Percentiles rank a stretch among this genome's conserved stretches.
Evolutionary conservation across 1,284 basidiomycete species (phyloP).

Genomic region (Ustilago nuda): DNA sequence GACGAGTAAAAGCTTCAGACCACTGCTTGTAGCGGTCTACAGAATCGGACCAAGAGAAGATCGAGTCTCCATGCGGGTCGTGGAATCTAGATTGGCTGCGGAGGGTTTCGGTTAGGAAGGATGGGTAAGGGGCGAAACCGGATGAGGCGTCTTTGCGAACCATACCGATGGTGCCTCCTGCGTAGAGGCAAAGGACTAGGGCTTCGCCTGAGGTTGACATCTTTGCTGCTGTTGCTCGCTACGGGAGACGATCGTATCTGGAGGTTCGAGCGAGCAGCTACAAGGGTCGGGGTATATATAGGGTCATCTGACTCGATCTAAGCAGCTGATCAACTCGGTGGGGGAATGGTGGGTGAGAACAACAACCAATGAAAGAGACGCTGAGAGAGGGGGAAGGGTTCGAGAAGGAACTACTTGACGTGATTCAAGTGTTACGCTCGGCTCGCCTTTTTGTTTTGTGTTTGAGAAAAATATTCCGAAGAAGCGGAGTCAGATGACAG

Average conservation of each 20-base stretch:
- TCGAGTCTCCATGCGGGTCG: conserved; percentile 74
- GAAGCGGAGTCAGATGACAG: conserved; percentile 29
- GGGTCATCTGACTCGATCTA: conserved; percentile 1
- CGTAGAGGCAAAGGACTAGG: conserved; percentile 84
- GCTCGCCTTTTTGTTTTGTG: conserved; percentile 14
- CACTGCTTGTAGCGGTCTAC: conserved; percentile 63
- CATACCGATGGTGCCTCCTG: conserved; percentile 80
- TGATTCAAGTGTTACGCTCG: conserved; percentile 2
- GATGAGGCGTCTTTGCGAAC: conserved; percentile 69
- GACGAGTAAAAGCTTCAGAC: conserved; percentile 58
- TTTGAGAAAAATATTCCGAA: background rate
- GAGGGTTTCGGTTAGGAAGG: conserved; percentile 81
- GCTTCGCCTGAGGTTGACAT: conserved; percentile 51
- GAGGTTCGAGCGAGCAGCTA: background rate
- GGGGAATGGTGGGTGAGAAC: background rate
- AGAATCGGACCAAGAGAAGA: conserved; percentile 65
- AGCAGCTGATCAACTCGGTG: background rate
- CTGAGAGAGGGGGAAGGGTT: background rate
- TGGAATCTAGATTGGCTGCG: conserved; percentile 84
- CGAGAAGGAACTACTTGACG: conserved; percentile 5
- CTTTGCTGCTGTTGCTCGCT: background rate
- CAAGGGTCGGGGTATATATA: conserved; percentile 5
- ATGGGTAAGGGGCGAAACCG: conserved; percentile 87
- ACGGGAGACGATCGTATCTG: background rate
- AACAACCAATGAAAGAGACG: conserved; percentile 4